phyloP scores from a whole-genome alignment of 768 basidiomycete genomes.

The Pulveroboletus frians region DNA sequence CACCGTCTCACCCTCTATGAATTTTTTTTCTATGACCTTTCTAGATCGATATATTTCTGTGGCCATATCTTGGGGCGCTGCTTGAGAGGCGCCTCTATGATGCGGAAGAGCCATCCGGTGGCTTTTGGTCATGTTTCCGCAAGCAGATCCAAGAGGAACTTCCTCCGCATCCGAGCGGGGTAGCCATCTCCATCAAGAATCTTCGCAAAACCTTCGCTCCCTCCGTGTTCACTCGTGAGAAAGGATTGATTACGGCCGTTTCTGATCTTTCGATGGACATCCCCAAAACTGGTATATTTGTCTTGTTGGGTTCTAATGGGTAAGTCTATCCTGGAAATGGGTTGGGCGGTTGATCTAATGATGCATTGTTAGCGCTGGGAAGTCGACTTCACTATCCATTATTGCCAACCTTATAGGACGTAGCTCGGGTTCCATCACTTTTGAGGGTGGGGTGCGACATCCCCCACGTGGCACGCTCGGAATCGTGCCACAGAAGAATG shows the following conservation, averaged over 20 bases:
- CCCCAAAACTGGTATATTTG: constrained; percentile 71
- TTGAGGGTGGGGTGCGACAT: constrained; percentile 46
- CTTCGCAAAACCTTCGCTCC: constrained; percentile 55
- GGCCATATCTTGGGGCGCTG: constrained; percentile 60
- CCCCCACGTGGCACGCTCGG: constrained; percentile 65
- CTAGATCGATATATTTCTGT: constrained; percentile 68
- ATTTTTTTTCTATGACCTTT: background rate
- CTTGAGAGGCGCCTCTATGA: constrained; percentile 62
- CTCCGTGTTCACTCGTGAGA: constrained; percentile 43
- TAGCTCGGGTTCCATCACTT: constrained; percentile 52
- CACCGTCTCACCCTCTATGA: background rate
- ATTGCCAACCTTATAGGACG: constrained; percentile 58
- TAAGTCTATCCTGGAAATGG: constrained; percentile 10
- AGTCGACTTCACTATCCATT: constrained; percentile 67
- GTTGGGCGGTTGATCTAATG: background rate
- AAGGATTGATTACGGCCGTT: constrained; percentile 54
- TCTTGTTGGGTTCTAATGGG: constrained; percentile 73
- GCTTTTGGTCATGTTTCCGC: constrained; percentile 23
- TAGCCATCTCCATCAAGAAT: constrained; percentile 59
- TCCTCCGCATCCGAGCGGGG: constrained; percentile 33
- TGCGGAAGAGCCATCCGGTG: constrained; percentile 35
- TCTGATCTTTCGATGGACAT: constrained; percentile 62
- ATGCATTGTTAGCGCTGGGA: constrained; percentile 54
- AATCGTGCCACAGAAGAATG: constrained; percentile 81
- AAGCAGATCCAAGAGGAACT: constrained; percentile 4